Conservation (phyloP, 176 grass and related monocot species). For the Eragrostis curvula region DNA sequence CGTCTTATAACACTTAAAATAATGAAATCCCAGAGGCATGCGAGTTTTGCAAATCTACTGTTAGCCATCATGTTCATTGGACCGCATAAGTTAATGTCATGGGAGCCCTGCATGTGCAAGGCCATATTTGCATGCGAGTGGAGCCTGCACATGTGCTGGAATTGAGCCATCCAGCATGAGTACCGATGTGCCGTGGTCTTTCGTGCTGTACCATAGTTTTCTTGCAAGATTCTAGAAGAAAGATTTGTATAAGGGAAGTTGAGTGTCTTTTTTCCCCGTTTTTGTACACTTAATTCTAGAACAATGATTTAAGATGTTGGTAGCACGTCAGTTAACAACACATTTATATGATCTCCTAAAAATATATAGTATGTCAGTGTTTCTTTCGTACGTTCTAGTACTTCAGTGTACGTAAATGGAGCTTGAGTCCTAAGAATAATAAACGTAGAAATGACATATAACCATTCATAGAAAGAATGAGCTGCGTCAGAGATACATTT, state of each 20-base stretch:
- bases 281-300: conserved; percentile 14
- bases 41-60: not conserved
- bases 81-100: not conserved
- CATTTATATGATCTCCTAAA: not conserved
- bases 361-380: not conserved
- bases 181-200: conserved; percentile 5
- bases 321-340: not conserved
- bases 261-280: no score
- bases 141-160: conserved; percentile 4
- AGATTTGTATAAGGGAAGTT: not conserved
- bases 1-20: not conserved
- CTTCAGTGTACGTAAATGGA: not conserved
- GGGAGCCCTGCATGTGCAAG: conserved; percentile 10
- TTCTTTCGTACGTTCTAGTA: not conserved
- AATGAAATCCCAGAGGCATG: not conserved
- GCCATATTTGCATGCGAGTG: not conserved
- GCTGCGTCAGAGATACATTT: not conserved
- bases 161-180: conserved; percentile 7
- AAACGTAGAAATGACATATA: not conserved
- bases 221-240: not conserved
- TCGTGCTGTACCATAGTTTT: conserved; percentile 20
- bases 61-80: not conserved
- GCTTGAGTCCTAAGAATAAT: not conserved
- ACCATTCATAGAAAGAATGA: not conserved
- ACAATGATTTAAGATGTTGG: not conserved